Evolutionary conservation across 495 filamentous ascomycete species (phyloP).

Genomic region (Penicillium mononematosum): DNA sequence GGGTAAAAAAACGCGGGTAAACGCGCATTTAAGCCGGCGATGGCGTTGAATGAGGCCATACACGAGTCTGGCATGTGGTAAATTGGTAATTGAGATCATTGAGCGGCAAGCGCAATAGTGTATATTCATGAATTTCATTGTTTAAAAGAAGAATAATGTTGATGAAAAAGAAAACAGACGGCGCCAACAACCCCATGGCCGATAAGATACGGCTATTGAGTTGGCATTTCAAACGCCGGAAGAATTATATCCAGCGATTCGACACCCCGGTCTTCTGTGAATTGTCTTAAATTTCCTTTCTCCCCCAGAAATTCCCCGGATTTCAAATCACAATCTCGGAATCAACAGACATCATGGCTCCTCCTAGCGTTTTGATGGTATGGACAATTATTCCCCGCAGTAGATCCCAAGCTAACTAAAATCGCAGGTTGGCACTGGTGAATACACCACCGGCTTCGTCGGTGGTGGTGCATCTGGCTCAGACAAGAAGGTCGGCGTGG

Average conservation of each 20-base stretch:
- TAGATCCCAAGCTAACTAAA: constrained; percentile 15
- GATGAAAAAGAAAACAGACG: background rate
- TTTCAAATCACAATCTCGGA: background rate
- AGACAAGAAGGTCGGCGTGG: constrained; percentile 92
- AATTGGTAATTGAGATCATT: background rate
- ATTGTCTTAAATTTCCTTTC: constrained; percentile 17
- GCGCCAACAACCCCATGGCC: background rate
- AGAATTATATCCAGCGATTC: constrained; percentile 30
- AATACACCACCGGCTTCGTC: constrained; percentile 93
- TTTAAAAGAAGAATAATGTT: background rate
- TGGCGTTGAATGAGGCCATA: background rate
- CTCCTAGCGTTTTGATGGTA: constrained; percentile 87
- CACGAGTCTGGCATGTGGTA: background rate
- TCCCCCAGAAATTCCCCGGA: background rate
- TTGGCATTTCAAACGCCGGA: constrained; percentile 29
- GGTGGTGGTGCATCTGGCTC: constrained; percentile 72
- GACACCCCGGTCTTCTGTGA: constrained; percentile 8
- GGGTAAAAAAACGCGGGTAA: constrained; percentile 5
- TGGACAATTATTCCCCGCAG: constrained; percentile 14
- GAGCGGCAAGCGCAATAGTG: too few species aligned
- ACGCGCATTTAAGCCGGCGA: background rate
- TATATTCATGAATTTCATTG: background rate
- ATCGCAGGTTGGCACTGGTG: constrained; percentile 75
- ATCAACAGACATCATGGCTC: constrained; percentile 55
- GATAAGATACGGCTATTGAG: constrained; percentile 35